Evolutionary conservation across 192 early-diverging fungal genomes (phyloP), one percentile per base, ranked within the genome.

Genomic region (Entomortierella chlamydospora): DNA sequence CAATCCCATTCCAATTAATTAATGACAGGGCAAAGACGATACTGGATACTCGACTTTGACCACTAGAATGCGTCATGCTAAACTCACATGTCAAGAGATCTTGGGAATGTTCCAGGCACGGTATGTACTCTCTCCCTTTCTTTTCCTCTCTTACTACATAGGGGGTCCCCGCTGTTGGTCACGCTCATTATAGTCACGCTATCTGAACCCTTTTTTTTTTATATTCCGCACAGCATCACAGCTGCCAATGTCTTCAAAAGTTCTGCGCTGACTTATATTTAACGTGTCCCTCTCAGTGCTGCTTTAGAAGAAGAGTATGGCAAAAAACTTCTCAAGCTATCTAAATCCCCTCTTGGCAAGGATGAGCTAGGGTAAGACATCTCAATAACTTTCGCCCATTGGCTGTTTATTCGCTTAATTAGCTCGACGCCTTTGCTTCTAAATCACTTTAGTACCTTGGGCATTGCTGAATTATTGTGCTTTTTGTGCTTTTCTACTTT

Each of bases 361-460:
- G 90, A 94, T 58, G 92, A 94, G 63, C 85, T 87, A 20, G 91
- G 92, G 88, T 90, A 82, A 64, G 49, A n/a, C n/a, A n/a, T n/a
- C n/a, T n/a, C n/a, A n/a, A n/a, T n/a, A n/a, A n/a, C n/a, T n/a
- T n/a, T n/a, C n/a, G n/a, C n/a, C n/a, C n/a, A n/a, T n/a, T n/a
- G n/a, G n/a, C n/a, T n/a, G n/a, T n/a, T n/a, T n/a, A n/a, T n/a
- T n/a, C n/a, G n/a, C n/a, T n/a, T n/a, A n/a, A n/a, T n/a, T n/a
- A n/a, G n/a, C n/a, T n/a, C n/a, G n/a, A n/a, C n/a, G n/a, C n/a
- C n/a, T n/a, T n/a, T n/a, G n/a, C n/a, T n/a, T n/a, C n/a, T n/a
- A n/a, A n/a, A n/a, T n/a, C n/a, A n/a, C n/a, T n/a, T n/a, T n/a
- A n/a, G n/a, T n/a, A n/a, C n/a, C n/a, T n/a, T n/a, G n/a, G n/a